Evolutionary conservation across 345 rosid genomes (phyloP).

Genomic region (Camelina sativa): DNA sequence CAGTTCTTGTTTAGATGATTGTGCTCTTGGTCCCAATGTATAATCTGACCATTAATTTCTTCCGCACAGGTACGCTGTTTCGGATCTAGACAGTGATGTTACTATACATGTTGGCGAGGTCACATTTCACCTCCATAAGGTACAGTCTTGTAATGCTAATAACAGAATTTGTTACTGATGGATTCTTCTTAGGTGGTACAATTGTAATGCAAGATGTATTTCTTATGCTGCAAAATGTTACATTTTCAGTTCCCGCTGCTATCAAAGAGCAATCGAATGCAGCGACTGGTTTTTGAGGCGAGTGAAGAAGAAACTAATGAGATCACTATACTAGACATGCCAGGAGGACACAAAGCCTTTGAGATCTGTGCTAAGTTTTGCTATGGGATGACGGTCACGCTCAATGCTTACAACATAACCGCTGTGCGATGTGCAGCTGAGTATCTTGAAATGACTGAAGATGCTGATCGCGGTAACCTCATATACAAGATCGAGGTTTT

Average conservation of each 20-base stretch:
- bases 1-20: constrained; percentile 13
- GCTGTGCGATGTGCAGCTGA: constrained; percentile 91
- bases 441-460: constrained; percentile 93
- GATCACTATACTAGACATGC: constrained; percentile 64
- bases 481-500: constrained; percentile 84
- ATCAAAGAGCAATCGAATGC: constrained; percentile 81
- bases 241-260: constrained; percentile 83
- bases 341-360: constrained; percentile 89
- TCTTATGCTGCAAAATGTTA: not conserved
- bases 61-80: constrained; percentile 64
- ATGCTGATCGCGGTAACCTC: constrained; percentile 77
- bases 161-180: not conserved
- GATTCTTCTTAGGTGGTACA: constrained; percentile 18
- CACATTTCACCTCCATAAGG: constrained; percentile 91
- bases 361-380: constrained; percentile 97
- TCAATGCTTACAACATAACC: constrained; percentile 83
- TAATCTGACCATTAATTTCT: constrained; percentile 21
- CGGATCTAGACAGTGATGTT: constrained; percentile 80
- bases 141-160: constrained; percentile 31
- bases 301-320: constrained; percentile 62
- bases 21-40: constrained; percentile 27
- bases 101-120: constrained; percentile 70
- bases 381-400: constrained; percentile 87
- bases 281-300: constrained; percentile 58
- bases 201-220: not conserved